These are phyloP conservation scores for Picochlorum sp. DNA, from an alignment of 139 green algal genomes.

Conservation along the genomic window DNA sequence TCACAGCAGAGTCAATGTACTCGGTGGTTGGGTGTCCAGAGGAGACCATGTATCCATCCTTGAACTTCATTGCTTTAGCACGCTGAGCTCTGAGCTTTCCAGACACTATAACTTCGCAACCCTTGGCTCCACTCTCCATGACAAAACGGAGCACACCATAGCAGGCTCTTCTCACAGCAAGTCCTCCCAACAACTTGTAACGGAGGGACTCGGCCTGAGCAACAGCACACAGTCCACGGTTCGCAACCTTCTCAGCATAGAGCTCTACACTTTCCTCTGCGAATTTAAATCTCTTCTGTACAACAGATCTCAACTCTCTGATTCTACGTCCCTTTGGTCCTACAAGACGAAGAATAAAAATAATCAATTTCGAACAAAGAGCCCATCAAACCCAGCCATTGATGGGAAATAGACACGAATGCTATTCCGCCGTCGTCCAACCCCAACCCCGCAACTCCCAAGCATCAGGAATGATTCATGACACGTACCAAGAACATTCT, in stretches of 20 bases:
- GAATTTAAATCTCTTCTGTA: slow-evolving; percentile 99
- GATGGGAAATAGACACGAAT: background rate
- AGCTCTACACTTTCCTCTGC: slow-evolving; percentile 90
- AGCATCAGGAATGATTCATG: background rate
- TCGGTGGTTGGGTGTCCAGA: slow-evolving; percentile 73
- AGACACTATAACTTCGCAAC: slow-evolving; percentile 97
- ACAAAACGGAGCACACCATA: slow-evolving; percentile 99
- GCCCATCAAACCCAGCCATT: background rate
- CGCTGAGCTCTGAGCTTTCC: slow-evolving; percentile 95
- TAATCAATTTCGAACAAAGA: background rate
- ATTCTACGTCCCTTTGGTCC: slow-evolving; percentile 97
- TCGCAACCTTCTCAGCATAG: slow-evolving; percentile 98
- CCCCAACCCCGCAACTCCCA: background rate
- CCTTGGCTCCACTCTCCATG: slow-evolving; percentile 98
- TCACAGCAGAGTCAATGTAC: slow-evolving; percentile 93
- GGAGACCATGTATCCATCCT: slow-evolving; percentile 93
- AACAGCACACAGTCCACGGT: slow-evolving; percentile 96
- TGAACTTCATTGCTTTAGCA: slow-evolving; percentile 99
- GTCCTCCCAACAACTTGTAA: slow-evolving; percentile 99
- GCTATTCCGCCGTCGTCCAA: background rate
- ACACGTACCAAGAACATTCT: slow-evolving; percentile 90
- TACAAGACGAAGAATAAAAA: slow-evolving; percentile 28
- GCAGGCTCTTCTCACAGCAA: slow-evolving; percentile 95
- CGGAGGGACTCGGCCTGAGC: slow-evolving; percentile 97
- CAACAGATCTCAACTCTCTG: slow-evolving; percentile 93